A percentile compares a stretch with the other conserved stretches of the same genome.
Conservation (phyloP, 2,329 filamentous ascomycete species). For the Epichloe baconii region DNA sequence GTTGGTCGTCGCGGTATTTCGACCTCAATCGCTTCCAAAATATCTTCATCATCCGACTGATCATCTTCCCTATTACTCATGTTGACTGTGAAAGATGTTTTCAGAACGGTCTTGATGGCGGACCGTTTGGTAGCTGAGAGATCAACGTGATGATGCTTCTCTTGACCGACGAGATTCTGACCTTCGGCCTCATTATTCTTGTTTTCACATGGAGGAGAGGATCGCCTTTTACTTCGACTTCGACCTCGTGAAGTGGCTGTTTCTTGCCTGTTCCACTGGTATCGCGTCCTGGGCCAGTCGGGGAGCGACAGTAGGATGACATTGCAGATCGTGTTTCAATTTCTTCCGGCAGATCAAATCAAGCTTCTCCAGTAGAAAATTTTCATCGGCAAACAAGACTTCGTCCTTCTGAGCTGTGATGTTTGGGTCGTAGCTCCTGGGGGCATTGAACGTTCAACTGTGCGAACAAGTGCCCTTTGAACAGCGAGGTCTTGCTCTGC, state of each 20-base stretch:
- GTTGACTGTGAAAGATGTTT: conserved; percentile 18
- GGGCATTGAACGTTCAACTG: conserved; percentile 51
- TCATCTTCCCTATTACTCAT: conserved; percentile 20
- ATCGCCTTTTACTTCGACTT: background rate
- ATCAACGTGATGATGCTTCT: background rate
- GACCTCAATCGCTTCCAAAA: conserved; percentile 12
- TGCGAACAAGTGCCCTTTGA: conserved; percentile 43
- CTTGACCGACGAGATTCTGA: background rate
- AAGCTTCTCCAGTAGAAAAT: conserved; percentile 30
- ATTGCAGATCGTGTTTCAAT: conserved; percentile 17
- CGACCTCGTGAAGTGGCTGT: background rate
- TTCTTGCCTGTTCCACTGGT: background rate
- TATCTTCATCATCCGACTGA: conserved; percentile 16
- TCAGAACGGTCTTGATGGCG: conserved; percentile 11
- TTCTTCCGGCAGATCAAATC: conserved; percentile 27
- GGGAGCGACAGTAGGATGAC: too few species aligned
- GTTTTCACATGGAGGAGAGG: background rate
- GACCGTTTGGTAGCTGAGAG: background rate
- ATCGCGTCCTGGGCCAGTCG: background rate
- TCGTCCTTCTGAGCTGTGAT: conserved; percentile 61
- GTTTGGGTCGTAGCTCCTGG: conserved; percentile 56
- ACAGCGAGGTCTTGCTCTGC: conserved; percentile 1
- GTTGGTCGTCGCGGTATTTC: conserved; percentile 11
- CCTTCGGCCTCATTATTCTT: background rate
- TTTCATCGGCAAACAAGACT: conserved; percentile 50